Percentiles rank a stretch among this genome's conserved stretches.
Evolutionary conservation across 495 filamentous ascomycete genomes (phyloP).

Genomic region (Bacidia rubella): DNA sequence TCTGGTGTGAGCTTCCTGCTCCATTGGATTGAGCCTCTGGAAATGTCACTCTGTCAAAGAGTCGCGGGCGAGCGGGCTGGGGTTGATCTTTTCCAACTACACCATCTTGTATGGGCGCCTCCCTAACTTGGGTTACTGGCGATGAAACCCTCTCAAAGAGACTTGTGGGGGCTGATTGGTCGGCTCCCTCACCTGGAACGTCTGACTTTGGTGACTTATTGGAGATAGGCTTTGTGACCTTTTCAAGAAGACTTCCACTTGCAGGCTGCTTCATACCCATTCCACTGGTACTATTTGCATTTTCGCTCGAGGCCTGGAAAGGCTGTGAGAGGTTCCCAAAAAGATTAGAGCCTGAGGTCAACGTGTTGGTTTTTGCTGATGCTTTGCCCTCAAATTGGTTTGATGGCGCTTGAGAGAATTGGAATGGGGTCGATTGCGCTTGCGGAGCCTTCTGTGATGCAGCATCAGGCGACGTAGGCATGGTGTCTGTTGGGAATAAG

Average conservation of each 20-base stretch:
- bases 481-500: neutral
- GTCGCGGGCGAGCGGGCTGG: neutral
- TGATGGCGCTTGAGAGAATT: neutral
- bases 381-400: neutral
- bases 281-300: neutral
- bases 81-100: no score
- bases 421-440: neutral
- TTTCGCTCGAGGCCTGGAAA: neutral
- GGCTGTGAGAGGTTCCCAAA: neutral
- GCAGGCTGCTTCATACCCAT: neutral
- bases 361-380: neutral
- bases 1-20: neutral
- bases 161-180: neutral
- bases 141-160: neutral
- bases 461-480: neutral
- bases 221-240: conserved; percentile 4
- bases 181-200: neutral
- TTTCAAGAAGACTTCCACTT: conserved; percentile 4
- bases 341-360: neutral
- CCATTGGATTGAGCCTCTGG: neutral
- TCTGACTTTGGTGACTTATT: no score
- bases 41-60: neutral
- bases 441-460: neutral
- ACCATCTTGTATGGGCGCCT: no score
- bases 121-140: no score